phyloP scores from a whole-genome alignment of 2,329 filamentous ascomycete genomes.

The Pseudonectria buxi region DNA sequence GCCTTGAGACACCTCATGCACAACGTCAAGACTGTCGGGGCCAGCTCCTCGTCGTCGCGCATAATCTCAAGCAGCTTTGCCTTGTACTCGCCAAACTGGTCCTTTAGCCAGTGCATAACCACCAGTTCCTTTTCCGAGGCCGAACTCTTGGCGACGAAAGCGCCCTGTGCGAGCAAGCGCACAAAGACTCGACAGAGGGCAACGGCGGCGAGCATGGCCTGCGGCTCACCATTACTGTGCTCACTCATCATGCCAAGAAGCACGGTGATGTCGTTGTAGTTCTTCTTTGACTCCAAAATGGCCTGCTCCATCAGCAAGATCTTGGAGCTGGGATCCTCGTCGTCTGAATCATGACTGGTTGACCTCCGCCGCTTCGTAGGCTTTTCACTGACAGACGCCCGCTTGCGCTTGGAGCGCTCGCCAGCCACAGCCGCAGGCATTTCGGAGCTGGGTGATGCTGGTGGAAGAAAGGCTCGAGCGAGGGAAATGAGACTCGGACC shows the following conservation, averaged over 20 bases:
- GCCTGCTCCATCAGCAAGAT: conserved; percentile 72
- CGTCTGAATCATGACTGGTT: conserved; percentile 41
- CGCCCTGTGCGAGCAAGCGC: conserved; percentile 68
- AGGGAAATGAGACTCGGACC: not conserved
- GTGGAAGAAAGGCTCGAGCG: too few relatives aligned
- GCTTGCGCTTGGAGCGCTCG: conserved; percentile 46
- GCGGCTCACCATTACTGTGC: conserved; percentile 39
- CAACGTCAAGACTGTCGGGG: conserved; percentile 66
- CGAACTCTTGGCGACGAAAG: conserved; percentile 57
- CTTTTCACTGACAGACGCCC: conserved; percentile 34
- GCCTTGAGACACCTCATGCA: conserved; percentile 80
- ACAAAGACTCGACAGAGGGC: conserved; percentile 83
- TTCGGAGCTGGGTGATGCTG: not conserved
- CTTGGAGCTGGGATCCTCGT: conserved; percentile 51
- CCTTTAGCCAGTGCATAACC: conserved; percentile 72
- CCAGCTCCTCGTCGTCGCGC: conserved; percentile 55
- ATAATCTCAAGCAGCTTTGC: conserved; percentile 48
- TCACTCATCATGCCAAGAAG: conserved; percentile 54
- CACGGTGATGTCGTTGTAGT: conserved; percentile 84
- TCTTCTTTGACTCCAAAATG: conserved; percentile 76
- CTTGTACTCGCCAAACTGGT: conserved; percentile 66
- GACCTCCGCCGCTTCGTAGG: conserved; percentile 46
- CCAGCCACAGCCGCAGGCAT: conserved; percentile 21
- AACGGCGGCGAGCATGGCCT: conserved; percentile 63
- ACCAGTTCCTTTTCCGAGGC: conserved; percentile 66